Conservation (phyloP, 768 basidiomycete species). For the Tulasnella sp. region DNA sequence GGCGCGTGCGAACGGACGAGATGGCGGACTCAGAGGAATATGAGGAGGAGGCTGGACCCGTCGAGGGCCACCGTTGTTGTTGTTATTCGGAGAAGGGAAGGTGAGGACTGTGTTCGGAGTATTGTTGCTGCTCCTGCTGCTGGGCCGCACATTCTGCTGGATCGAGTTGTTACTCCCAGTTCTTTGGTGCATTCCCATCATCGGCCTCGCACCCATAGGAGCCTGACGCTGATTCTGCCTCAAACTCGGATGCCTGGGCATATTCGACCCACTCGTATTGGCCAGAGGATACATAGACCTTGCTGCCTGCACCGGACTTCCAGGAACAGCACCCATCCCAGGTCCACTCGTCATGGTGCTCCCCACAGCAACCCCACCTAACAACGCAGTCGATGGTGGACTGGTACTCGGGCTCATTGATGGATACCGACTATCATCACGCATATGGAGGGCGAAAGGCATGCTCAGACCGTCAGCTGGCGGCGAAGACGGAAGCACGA, state of each 20-base stretch:
- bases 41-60: not conserved
- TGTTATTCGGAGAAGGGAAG: not conserved
- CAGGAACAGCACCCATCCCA: not conserved
- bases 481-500: not conserved
- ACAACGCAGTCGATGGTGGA: not conserved
- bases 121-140: not conserved
- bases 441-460: not conserved
- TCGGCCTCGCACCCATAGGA: not conserved
- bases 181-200: not conserved
- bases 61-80: not conserved
- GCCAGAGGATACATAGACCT: constrained; percentile 3
- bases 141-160: too few relatives aligned
- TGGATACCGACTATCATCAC: not conserved
- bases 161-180: not conserved
- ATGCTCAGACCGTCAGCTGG: not conserved
- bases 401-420: not conserved
- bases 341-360: not conserved
- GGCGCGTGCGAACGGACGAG: not conserved
- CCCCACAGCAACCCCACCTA: not conserved
- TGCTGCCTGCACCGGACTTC: not conserved
- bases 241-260: not conserved
- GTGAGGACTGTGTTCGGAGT: not conserved
- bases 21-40: not conserved
- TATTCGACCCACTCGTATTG: not conserved
- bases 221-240: not conserved